Evolutionary conservation across 257 asterid species (phyloP).

Genomic region (Coffea canephora): DNA sequence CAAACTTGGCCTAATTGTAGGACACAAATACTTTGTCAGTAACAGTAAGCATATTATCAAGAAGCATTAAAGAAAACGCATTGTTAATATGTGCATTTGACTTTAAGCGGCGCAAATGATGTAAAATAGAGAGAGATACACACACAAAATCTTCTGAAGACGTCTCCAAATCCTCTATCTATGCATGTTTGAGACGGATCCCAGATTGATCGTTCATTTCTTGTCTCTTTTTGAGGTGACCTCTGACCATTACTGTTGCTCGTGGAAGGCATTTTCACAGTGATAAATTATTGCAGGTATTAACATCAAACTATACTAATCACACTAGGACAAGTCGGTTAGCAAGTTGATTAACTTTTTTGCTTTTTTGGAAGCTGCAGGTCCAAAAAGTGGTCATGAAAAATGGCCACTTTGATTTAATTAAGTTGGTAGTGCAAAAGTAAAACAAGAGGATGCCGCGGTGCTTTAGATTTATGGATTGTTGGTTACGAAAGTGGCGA

Average conservation of each 20-base stretch:
- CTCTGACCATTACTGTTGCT: not conserved
- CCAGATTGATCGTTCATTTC: not conserved
- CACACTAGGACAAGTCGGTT: conserved; percentile 6
- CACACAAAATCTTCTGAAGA: not conserved
- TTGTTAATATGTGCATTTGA: not conserved
- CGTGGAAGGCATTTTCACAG: not conserved
- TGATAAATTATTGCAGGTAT: no score
- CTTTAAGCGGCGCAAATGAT: not conserved
- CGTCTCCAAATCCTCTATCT: not conserved
- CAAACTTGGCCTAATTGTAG: not conserved
- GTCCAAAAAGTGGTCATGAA: not conserved
- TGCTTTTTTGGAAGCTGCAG: not conserved
- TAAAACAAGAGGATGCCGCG: conserved; percentile 5
- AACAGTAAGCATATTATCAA: no score
- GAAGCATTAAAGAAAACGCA: no score
- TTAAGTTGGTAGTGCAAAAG: not conserved
- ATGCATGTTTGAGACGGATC: not conserved
- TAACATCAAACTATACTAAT: not conserved
- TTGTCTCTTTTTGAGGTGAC: not conserved
- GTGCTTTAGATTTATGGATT: conserved; percentile 8
- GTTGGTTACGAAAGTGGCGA: not conserved
- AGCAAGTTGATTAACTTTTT: not conserved
- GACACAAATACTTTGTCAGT: not conserved
- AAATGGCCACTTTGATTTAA: conserved; percentile 8
- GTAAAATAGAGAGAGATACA: not conserved